phyloP scores from a whole-genome alignment of 768 basidiomycete species.

The Rhodotorula toruloides region DNA sequence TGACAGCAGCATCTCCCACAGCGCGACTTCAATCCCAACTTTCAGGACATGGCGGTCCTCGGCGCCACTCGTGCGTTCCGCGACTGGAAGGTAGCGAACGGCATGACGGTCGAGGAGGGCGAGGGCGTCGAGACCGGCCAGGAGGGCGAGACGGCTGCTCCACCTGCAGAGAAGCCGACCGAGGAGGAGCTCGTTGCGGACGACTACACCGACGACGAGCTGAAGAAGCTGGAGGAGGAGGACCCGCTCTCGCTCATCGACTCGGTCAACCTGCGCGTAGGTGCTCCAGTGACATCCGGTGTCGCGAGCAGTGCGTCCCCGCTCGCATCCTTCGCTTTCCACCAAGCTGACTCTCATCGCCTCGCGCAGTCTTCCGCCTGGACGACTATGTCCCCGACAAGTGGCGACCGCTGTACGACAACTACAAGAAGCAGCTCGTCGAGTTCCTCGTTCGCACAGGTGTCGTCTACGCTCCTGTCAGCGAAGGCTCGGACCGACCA shows the following conservation, averaged over 20 bases:
- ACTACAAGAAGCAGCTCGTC: constrained; percentile 58
- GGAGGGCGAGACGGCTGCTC: not conserved
- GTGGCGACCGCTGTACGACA: constrained; percentile 66
- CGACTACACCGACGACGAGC: constrained; percentile 49
- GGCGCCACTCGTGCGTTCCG: constrained; percentile 95
- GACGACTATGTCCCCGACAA: constrained; percentile 80
- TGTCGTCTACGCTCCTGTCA: constrained; percentile 49
- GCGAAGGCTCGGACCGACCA: constrained; percentile 19
- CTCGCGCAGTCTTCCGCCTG: constrained; percentile 65
- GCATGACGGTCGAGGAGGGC: constrained; percentile 50
- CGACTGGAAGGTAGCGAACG: constrained; percentile 49
- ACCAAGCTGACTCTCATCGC: not conserved
- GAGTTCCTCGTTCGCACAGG: constrained; percentile 64
- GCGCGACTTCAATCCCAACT: constrained; percentile 91
- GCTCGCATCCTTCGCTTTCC: not conserved
- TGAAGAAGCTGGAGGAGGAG: constrained; percentile 51
- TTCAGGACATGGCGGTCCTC: constrained; percentile 98
- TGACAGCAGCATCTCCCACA: constrained; percentile 45
- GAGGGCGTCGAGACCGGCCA: constrained; percentile 41
- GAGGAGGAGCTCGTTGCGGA: not conserved
- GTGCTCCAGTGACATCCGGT: constrained; percentile 1
- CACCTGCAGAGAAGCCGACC: not conserved
- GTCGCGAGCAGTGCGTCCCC: constrained; percentile 18
- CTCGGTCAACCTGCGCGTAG: constrained; percentile 28
- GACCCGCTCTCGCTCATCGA: constrained; percentile 43